Conservation (phyloP, 495 filamentous ascomycete genomes). For the Trichocladium uniseriatum region DNA sequence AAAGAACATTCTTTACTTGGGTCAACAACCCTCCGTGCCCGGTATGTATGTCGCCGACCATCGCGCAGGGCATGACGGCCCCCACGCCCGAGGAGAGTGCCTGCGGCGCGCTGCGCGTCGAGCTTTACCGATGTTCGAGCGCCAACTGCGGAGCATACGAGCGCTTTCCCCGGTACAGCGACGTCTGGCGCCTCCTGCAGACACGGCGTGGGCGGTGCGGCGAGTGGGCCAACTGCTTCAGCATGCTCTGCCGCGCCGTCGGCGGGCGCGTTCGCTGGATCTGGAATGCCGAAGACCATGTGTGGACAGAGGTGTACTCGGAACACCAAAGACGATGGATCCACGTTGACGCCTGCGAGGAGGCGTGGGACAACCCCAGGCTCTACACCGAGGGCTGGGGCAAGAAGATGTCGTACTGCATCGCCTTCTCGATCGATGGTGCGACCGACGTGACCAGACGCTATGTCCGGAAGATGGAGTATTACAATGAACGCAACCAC, state of each 20-base stretch:
- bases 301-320: conserved; percentile 97
- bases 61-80: conserved; percentile 67
- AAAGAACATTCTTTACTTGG: conserved; percentile 87
- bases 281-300: conserved; percentile 95
- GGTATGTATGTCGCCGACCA: conserved; percentile 71
- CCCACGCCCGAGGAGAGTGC: conserved; percentile 84
- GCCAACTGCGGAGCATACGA: conserved; percentile 63
- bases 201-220: conserved; percentile 76
- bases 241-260: conserved; percentile 92
- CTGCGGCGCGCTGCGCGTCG: conserved; percentile 74
- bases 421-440: conserved; percentile 93
- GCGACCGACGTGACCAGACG: conserved; percentile 92
- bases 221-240: conserved; percentile 98
- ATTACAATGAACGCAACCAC: conserved; percentile 60
- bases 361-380: conserved; percentile 87
- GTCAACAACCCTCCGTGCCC: conserved; percentile 90
- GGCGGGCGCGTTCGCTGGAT: conserved; percentile 92
- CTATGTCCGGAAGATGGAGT: conserved; percentile 75
- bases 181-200: conserved; percentile 88
- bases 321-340: conserved; percentile 90
- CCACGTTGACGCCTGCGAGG: conserved; percentile 94
- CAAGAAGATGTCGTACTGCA: conserved; percentile 90
- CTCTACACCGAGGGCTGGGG: conserved; percentile 93
- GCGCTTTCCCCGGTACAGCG: conserved; percentile 88
- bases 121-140: conserved; percentile 78